phyloP scores from a whole-genome alignment of 257 asterid genomes.

The Solanum tacnaense region DNA sequence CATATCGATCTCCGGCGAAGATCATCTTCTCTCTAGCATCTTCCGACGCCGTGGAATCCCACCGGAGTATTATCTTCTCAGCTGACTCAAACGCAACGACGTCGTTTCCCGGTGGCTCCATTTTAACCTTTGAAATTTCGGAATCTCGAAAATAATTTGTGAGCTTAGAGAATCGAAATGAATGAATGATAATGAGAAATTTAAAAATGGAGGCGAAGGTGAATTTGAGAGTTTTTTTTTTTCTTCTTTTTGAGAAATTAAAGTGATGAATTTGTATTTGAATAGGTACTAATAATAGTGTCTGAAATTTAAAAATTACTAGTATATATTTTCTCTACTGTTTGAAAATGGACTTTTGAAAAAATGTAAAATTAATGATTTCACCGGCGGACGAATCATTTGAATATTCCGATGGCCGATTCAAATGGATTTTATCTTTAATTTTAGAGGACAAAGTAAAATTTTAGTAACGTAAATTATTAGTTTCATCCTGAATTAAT shows the following conservation, averaged over 20 bases:
- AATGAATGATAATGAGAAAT: not conserved
- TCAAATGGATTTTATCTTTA: not conserved
- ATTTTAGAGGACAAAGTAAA: not conserved
- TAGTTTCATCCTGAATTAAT: too few species aligned
- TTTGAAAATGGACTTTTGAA: not conserved
- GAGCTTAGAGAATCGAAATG: not conserved
- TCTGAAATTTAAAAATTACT: not conserved
- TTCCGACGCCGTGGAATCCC: slow-evolving; percentile 83
- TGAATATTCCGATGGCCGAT: not conserved
- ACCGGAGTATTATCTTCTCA: slow-evolving; percentile 51
- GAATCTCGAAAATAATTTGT: not conserved
- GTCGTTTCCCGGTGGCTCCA: slow-evolving; percentile 56
- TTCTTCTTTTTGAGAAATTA: not conserved
- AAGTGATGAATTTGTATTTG: not conserved
- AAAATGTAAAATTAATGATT: not conserved
- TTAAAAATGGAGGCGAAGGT: not conserved
- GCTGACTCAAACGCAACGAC: slow-evolving; percentile 30
- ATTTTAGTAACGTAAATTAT: too few species aligned
- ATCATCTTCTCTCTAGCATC: slow-evolving; percentile 67
- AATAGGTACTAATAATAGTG: not conserved
- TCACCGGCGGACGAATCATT: not conserved
- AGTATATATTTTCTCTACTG: not conserved
- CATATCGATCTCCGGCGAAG: slow-evolving; percentile 61
- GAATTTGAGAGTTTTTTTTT: not conserved
- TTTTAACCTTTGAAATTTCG: not conserved